These are phyloP conservation scores for Russula foetens DNA, from an alignment of 768 basidiomycete genomes.

Conservation along the genomic window DNA sequence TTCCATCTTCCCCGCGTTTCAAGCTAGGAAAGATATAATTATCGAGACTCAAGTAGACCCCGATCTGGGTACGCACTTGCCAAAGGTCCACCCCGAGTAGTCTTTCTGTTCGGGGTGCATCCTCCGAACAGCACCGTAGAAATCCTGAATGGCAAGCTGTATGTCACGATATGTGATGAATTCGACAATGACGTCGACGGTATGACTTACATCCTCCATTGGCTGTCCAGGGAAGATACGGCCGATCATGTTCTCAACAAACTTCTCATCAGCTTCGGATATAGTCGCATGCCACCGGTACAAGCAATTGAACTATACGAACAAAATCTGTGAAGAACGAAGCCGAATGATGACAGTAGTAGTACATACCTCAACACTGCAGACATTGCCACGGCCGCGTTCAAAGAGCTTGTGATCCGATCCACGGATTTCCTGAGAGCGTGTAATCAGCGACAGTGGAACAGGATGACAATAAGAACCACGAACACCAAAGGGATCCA, in stretches of 20 bases:
- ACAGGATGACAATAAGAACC: background rate
- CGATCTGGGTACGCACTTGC: conserved; percentile 33
- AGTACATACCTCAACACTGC: conserved; percentile 62
- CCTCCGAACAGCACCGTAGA: conserved; percentile 37
- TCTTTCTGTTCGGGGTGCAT: conserved; percentile 32
- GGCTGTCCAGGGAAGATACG: conserved; percentile 47
- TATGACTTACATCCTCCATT: conserved; percentile 30
- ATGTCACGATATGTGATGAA: background rate
- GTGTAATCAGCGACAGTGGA: background rate
- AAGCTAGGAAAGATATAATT: conserved; percentile 33
- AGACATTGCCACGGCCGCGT: conserved; percentile 72
- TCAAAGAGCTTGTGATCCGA: conserved; percentile 61
- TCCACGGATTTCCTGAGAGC: conserved; percentile 52
- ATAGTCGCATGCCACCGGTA: conserved; percentile 87
- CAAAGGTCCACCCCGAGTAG: conserved; percentile 59
- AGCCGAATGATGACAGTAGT: background rate
- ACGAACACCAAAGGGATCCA: conserved; percentile 63
- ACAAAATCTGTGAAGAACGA: background rate
- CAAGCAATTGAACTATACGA: conserved; percentile 65
- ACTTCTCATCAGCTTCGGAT: conserved; percentile 60
- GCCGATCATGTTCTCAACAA: conserved; percentile 47
- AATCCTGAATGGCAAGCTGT: conserved; percentile 39
- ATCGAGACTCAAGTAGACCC: background rate
- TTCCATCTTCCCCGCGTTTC: conserved; percentile 48
- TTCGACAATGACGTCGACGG: background rate